These are phyloP conservation scores for Suillus cothurnatus DNA, from an alignment of 768 basidiomycete genomes.

Conservation along the genomic window DNA sequence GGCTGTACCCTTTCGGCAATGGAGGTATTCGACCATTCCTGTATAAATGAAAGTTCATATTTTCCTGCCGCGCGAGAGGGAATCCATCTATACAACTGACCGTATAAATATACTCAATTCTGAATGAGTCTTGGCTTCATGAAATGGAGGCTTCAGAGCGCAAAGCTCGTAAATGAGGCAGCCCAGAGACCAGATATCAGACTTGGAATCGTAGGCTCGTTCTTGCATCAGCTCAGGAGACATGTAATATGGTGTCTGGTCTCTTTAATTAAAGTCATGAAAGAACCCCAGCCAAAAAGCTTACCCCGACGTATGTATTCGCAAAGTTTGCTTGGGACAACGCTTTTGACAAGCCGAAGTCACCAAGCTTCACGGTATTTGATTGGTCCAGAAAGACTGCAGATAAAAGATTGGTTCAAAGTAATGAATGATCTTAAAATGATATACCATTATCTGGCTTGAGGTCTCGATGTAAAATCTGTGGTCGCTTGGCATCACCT, in stretches of 20 bases:
- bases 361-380: slow-evolving; percentile 91
- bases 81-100: slow-evolving; percentile 39
- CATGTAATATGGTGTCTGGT: slow-evolving; percentile 99
- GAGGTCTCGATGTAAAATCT: slow-evolving; percentile 91
- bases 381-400: slow-evolving; percentile 87
- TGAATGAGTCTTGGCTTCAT: slow-evolving; percentile 87
- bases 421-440: background rate
- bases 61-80: background rate
- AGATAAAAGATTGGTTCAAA: background rate
- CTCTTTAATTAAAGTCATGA: slow-evolving; percentile 40
- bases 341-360: slow-evolving; percentile 95
- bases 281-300: slow-evolving; percentile 29
- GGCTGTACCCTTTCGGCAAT: slow-evolving; percentile 81
- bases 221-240: slow-evolving; percentile 98
- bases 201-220: slow-evolving; percentile 96
- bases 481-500: slow-evolving; percentile 55
- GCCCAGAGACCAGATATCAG: slow-evolving; percentile 98
- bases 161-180: slow-evolving; percentile 97
- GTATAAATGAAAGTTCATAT: background rate
- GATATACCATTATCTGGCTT: slow-evolving; percentile 94
- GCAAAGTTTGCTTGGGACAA: slow-evolving; percentile 88
- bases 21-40: slow-evolving; percentile 92
- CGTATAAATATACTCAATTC: slow-evolving; percentile 84
- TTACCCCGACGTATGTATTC: slow-evolving; percentile 94
- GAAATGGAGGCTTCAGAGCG: slow-evolving; percentile 90